A percentile compares a stretch with the other conserved stretches of the same genome.
Evolutionary conservation across 805 yeast species (phyloP).

Genomic region (Priceomyces medius): DNA sequence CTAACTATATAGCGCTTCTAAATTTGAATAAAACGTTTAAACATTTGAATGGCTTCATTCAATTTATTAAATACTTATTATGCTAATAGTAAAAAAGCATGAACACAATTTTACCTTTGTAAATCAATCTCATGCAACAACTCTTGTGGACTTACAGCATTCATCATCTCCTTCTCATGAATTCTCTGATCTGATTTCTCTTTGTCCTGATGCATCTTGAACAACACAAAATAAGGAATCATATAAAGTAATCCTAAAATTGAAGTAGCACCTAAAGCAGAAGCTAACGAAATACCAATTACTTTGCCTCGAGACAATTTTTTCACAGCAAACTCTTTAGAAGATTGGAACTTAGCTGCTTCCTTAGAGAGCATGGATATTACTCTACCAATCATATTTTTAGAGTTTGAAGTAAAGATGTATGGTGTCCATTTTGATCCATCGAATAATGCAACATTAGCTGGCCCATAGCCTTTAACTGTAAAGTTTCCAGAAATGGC

Average conservation of each 20-base stretch:
- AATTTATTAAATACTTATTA: too few relatives aligned
- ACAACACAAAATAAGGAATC: conserved; percentile 38
- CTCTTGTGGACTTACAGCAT: conserved; percentile 43
- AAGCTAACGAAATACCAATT: conserved; percentile 45
- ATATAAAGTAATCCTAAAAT: conserved; percentile 40
- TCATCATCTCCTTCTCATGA: conserved; percentile 44
- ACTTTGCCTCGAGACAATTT: conserved; percentile 39
- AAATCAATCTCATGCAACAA: conserved; percentile 45
- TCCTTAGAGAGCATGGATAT: conserved; percentile 35
- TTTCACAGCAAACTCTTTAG: conserved; percentile 26
- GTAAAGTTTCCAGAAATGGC: conserved; percentile 58
- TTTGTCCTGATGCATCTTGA: conserved; percentile 23
- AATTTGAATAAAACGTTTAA: background rate
- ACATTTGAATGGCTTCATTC: too few relatives aligned
- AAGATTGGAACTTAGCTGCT: conserved; percentile 32
- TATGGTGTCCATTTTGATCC: conserved; percentile 70
- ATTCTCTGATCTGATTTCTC: conserved; percentile 28
- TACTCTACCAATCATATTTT: conserved; percentile 26
- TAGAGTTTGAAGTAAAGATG: conserved; percentile 36
- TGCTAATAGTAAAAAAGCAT: too few relatives aligned
- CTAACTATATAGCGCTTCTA: background rate
- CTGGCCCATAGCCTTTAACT: conserved; percentile 51
- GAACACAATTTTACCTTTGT: conserved; percentile 36
- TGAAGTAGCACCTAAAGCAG: conserved; percentile 44
- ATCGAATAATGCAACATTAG: conserved; percentile 62